Conservation (phyloP, 2,329 filamentous ascomycete genomes). For the Tolypocladium tundrense region DNA sequence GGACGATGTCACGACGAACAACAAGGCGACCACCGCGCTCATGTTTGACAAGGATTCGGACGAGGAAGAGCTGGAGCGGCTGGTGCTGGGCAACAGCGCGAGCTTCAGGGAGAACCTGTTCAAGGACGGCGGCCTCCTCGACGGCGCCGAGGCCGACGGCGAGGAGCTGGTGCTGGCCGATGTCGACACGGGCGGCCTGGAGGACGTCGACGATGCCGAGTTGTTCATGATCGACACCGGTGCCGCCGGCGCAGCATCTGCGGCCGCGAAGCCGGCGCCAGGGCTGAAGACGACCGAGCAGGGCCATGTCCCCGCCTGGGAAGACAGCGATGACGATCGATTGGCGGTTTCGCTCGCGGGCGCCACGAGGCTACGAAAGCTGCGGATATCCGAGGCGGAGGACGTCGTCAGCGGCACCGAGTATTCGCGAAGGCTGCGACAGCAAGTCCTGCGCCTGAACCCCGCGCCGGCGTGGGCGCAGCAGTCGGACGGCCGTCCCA, state of each 20-base stretch:
- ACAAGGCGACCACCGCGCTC: conserved; percentile 12
- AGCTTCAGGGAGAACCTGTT: conserved; percentile 71
- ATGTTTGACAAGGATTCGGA: conserved; percentile 62
- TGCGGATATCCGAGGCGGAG: conserved; percentile 70
- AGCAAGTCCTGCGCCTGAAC: conserved; percentile 58
- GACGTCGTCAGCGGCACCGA: conserved; percentile 80
- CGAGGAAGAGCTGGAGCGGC: conserved; percentile 75
- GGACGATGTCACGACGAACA: conserved; percentile 15
- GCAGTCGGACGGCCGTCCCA: conserved; percentile 36
- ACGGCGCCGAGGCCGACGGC: conserved; percentile 31
- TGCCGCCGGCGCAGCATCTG: conserved; percentile 28
- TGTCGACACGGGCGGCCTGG: conserved; percentile 42
- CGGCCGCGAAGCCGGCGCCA: conserved; percentile 15
- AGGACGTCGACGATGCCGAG: conserved; percentile 62
- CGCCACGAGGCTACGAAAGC: conserved; percentile 67
- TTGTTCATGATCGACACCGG: conserved; percentile 77
- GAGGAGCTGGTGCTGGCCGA: conserved; percentile 24
- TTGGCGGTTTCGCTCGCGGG: conserved; percentile 73
- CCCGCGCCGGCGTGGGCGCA: conserved; percentile 51
- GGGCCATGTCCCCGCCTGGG: conserved; percentile 58
- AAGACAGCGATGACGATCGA: conserved; percentile 91
- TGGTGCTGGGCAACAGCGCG: conserved; percentile 81
- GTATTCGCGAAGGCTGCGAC: conserved; percentile 69
- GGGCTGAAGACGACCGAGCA: conserved; percentile 11
- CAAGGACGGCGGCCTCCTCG: conserved; percentile 12